Evolutionary conservation across 1,284 basidiomycete species (phyloP), one percentile per base, ranked within the genome.

Genomic region (Malassezia slooffiae): DNA sequence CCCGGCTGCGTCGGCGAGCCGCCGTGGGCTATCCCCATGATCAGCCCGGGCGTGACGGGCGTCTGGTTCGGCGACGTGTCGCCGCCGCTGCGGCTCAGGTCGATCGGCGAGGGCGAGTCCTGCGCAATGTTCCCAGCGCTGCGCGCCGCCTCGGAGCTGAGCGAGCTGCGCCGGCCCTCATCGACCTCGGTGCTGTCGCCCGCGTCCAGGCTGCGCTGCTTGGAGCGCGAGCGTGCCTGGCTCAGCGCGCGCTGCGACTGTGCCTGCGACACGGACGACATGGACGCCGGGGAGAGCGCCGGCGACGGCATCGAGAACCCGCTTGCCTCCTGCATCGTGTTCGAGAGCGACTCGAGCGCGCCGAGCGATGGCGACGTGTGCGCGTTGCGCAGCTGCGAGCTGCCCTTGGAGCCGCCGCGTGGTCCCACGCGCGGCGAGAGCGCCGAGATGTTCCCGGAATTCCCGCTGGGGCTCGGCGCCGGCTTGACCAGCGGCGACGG

Each of bases 21-120:
- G n/a, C n/a, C n/a, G n/a, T n/a, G n/a, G n/a, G n/a, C 45, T 23
- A 68, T 58, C 34, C 66, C 66, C 63, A 68, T 68, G 34, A 68
- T 52, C 3, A 60, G 52, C 5, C 58, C 55, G 1, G 66, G 66
- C 19, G 66, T 68, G 12, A 67, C 39, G n/a, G n/a, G n/a, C n/a
- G n/a, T n/a, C n/a, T n/a, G n/a, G n/a, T n/a, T n/a, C n/a, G n/a
- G n/a, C n/a, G n/a, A n/a, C n/a, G n/a, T n/a, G n/a, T n/a, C n/a
- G n/a, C n/a, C n/a, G n/a, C n/a, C n/a, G n/a, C n/a, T n/a, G n/a
- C n/a, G n/a, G n/a, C n/a, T n/a, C 24, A 62, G 32, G 26, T 65
- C 62, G 36, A 65, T 65, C 1, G 62, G 62, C 15, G 51, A 55
- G 5, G 62, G 62, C 16, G 62, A 26, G 24, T 26, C 24, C 7